These are phyloP conservation scores for Penicillium fuscoglaucum DNA, from an alignment of 2,329 filamentous ascomycete genomes.

Conservation along the genomic window DNA sequence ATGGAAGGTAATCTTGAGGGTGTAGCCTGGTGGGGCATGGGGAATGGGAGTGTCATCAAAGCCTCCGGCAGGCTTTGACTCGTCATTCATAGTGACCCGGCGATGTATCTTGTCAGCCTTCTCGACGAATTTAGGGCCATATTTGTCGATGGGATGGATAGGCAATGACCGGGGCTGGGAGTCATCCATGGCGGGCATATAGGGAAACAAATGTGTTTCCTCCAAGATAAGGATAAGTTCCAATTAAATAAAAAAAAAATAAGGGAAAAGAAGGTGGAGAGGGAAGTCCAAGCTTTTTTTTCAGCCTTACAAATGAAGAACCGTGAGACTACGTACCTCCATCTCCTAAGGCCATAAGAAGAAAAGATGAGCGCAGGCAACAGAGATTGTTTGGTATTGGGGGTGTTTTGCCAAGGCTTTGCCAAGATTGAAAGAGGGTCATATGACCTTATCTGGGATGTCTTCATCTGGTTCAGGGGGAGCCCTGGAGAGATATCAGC, in stretches of 20 bases:
- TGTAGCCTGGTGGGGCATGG: slow-evolving; percentile 73
- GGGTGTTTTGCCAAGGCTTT: neutral
- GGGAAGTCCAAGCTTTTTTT: slow-evolving; percentile 11
- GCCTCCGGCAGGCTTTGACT: slow-evolving; percentile 65
- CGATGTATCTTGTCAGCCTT: slow-evolving; percentile 43
- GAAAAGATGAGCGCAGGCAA: neutral
- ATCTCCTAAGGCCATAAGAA: neutral
- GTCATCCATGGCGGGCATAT: neutral
- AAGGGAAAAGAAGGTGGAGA: too few relatives aligned
- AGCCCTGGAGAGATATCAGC: neutral
- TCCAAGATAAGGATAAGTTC: neutral
- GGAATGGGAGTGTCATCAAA: slow-evolving; percentile 79
- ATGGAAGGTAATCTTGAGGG: slow-evolving; percentile 80
- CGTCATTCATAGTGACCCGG: slow-evolving; percentile 30
- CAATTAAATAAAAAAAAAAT: neutral
- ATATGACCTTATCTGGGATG: neutral
- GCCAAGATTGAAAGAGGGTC: neutral
- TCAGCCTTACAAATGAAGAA: slow-evolving; percentile 24
- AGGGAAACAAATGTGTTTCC: neutral
- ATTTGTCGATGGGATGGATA: slow-evolving; percentile 33
- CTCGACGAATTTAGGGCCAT: slow-evolving; percentile 41
- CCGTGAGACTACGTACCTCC: neutral
- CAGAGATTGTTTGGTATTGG: neutral
- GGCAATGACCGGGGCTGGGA: slow-evolving; percentile 19
- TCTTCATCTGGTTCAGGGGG: neutral